Percentiles rank a stretch among this genome's conserved stretches.
These are phyloP conservation scores for Cucumis sativus DNA, from an alignment of 306 rosid species.

Conservation along the genomic window DNA sequence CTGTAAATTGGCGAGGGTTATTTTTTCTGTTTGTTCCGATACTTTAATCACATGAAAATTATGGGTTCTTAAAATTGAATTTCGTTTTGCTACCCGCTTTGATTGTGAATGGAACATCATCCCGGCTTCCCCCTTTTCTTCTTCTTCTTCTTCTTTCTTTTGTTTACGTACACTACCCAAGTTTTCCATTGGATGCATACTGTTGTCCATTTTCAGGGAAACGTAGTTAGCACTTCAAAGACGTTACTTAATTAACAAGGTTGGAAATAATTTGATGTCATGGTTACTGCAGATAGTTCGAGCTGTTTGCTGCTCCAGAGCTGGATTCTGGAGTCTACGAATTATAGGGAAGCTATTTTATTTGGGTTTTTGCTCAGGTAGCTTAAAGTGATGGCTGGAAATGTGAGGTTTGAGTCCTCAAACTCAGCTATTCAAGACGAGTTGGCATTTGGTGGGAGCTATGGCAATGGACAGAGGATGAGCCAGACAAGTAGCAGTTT, in stretches of 20 bases:
- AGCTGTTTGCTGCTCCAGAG: background rate
- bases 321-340: conserved; percentile 9
- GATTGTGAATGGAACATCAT: background rate
- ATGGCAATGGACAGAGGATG: conserved; percentile 37
- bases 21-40: background rate
- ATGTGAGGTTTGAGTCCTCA: conserved; percentile 39
- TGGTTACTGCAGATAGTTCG: background rate
- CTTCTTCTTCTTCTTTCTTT: background rate
- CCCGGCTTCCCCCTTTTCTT: background rate
- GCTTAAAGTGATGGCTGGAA: conserved; percentile 49
- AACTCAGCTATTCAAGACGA: conserved; percentile 44
- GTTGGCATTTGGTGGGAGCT: conserved; percentile 31
- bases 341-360: conserved; percentile 12
- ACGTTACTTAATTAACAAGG: background rate
- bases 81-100: background rate
- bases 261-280: background rate
- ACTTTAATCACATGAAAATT: background rate
- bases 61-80: background rate
- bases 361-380: conserved; percentile 19
- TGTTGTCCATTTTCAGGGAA: background rate
- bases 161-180: background rate
- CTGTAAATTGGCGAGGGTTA: background rate
- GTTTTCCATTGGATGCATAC: background rate
- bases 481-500: conserved; percentile 29
- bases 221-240: background rate